Evolutionary conservation across 306 rosid species (phyloP).

Genomic region (Prunus davidiana): DNA sequence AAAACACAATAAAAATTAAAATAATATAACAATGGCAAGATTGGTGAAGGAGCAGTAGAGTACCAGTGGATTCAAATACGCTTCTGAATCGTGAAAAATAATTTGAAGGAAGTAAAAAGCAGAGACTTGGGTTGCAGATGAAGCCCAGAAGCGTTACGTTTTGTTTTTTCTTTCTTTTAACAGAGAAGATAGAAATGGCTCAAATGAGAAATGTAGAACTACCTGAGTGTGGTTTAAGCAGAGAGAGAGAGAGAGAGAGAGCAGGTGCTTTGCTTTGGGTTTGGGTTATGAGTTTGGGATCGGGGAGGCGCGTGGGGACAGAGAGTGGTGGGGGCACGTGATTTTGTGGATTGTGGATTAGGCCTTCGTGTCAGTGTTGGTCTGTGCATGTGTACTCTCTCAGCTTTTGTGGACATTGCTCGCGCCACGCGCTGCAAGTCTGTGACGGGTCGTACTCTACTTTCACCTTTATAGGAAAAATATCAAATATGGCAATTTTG

Average conservation of each 20-base stretch:
- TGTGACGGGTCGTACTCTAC: too few relatives aligned
- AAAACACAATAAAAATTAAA: neutral
- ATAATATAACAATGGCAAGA: neutral
- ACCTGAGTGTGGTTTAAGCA: neutral
- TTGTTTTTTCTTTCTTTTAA: too few relatives aligned
- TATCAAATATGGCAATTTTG: too few relatives aligned
- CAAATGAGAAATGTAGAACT: neutral
- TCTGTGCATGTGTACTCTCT: neutral
- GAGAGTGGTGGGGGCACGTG: neutral
- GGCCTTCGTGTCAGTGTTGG: slow-evolving; percentile 5
- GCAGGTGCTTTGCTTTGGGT: slow-evolving; percentile 7
- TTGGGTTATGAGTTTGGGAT: slow-evolving; percentile 11
- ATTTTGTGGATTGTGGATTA: slow-evolving; percentile 7
- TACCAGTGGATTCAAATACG: neutral
- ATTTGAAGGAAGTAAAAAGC: slow-evolving; percentile 2
- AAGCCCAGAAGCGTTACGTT: neutral
- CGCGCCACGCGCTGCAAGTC: neutral
- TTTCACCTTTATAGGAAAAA: too few relatives aligned
- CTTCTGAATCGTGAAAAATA: neutral
- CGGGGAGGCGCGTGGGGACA: slow-evolving; percentile 9
- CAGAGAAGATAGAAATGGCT: neutral
- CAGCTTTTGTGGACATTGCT: slow-evolving; percentile 3
- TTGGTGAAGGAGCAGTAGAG: neutral
- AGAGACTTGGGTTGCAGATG: neutral
- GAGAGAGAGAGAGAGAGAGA: neutral